Conservation (phyloP, 1,284 basidiomycete species). For the Ustilago vetiveriae region DNA sequence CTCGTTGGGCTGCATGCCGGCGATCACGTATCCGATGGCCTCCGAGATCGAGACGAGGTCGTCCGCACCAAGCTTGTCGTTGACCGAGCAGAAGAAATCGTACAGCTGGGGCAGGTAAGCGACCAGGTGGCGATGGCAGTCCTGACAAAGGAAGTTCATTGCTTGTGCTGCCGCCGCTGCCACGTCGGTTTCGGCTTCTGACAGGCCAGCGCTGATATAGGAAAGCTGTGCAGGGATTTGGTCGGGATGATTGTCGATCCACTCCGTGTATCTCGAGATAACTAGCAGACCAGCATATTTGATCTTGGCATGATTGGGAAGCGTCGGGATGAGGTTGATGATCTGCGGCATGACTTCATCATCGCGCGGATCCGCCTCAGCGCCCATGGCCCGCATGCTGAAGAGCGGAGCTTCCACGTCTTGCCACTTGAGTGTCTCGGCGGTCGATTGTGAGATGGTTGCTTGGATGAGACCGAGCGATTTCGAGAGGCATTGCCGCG, state of each 20-base stretch:
- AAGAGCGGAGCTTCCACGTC: slow-evolving; percentile 97
- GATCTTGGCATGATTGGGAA: slow-evolving; percentile 89
- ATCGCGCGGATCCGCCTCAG: slow-evolving; percentile 85
- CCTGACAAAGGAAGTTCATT: slow-evolving; percentile 94
- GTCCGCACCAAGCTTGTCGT: slow-evolving; percentile 80
- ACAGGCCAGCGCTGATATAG: slow-evolving; percentile 91
- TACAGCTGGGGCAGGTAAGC: slow-evolving; percentile 91
- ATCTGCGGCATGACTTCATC: slow-evolving; percentile 89
- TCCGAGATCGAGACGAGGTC: slow-evolving; percentile 92
- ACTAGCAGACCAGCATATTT: slow-evolving; percentile 95
- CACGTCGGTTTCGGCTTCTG: slow-evolving; percentile 72
- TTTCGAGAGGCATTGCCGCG: slow-evolving; percentile 82
- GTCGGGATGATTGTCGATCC: slow-evolving; percentile 89
- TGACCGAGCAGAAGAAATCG: slow-evolving; percentile 82
- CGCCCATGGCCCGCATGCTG: slow-evolving; percentile 98
- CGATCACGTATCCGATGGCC: slow-evolving; percentile 93
- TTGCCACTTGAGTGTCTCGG: slow-evolving; percentile 76
- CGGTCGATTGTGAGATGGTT: slow-evolving; percentile 73
- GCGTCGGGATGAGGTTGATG: slow-evolving; percentile 89
- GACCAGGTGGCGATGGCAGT: slow-evolving; percentile 87
- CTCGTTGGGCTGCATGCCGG: slow-evolving; percentile 83
- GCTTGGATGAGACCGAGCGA: slow-evolving; percentile 82
- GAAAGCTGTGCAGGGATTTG: slow-evolving; percentile 87
- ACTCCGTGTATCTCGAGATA: slow-evolving; percentile 94
- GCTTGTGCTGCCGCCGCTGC: slow-evolving; percentile 94